Evolutionary conservation across 2,329 filamentous ascomycete species (phyloP), one percentile per base, ranked within the genome.

Genomic region (Trichoderma semiorbis): DNA sequence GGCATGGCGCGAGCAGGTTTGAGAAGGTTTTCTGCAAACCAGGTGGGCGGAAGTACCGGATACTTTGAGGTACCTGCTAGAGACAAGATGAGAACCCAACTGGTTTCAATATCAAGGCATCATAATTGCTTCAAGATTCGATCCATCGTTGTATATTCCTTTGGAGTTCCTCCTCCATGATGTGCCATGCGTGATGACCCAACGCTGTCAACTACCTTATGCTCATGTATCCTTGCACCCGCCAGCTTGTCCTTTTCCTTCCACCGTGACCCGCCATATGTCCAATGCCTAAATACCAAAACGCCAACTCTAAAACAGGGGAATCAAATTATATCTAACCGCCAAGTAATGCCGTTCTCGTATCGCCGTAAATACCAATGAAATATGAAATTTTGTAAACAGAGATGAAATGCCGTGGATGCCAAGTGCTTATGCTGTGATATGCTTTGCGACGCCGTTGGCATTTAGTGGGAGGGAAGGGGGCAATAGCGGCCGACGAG

Each of bases 401-500:
- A 58, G 6, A 53, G 11, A 63, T 47, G 21, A 63, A 36, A 16
- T 30, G 43, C 24, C 43, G 3, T 55, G 1, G 26, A 21, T 32
- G 10, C 43, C 16, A 34, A 11, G 28, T 36, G 36, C 30, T 55
- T 7, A 10, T 55, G 43, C 30, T 21, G 18, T 47, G 34, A 58
- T 18, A 30, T 34, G 58, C 30, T 53, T 3, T 36, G n/a, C 30
- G 16, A 58, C 24, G 16, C 16, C 18, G 11, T 14, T 78, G 50
- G 21, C 18, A 18, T 71, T 65, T 74, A 80, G 66, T 90, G 88
- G 69, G 88, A 87, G 16, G 82, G 80, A 26, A 82, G 75, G 58
- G 84, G 78, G 32, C 84, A 84, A 76, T 90, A 96, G 74, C 94
- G 88, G 34, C 94, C 94, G 73, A 96, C 87, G 0, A 89, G 87